Percentiles rank a stretch among this genome's conserved stretches.
These are phyloP conservation scores for Mortierella sp. DNA, from an alignment of 371 early-diverging fungal genomes.

Conservation along the genomic window DNA sequence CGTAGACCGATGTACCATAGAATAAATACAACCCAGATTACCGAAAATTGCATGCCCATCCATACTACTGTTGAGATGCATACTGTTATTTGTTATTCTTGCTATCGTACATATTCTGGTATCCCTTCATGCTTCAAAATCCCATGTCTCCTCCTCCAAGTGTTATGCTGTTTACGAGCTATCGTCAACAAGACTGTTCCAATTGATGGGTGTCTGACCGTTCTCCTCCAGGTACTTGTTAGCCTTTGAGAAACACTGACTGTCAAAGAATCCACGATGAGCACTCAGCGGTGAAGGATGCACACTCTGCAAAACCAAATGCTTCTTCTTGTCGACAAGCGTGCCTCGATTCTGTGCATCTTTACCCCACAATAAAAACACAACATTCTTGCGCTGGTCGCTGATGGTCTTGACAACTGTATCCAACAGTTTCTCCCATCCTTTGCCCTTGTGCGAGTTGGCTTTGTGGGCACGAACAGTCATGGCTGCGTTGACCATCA, in stretches of 20 bases:
- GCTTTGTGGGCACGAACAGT: constrained; percentile 92
- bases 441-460: constrained; percentile 89
- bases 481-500: constrained; percentile 95
- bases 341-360: constrained; percentile 87
- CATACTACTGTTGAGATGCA: not conserved
- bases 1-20: not conserved
- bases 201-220: constrained; percentile 79
- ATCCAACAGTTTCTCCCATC: constrained; percentile 95
- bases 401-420: constrained; percentile 85
- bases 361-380: constrained; percentile 99
- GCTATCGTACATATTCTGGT: constrained; percentile 15
- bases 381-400: constrained; percentile 74
- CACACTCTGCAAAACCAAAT: constrained; percentile 89
- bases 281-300: constrained; percentile 98
- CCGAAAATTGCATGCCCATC: not conserved
- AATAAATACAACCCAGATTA: not conserved
- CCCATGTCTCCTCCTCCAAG: not conserved
- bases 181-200: constrained; percentile 71
- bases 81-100: not conserved
- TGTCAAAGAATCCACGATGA: constrained; percentile 90
- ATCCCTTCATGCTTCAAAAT: not conserved
- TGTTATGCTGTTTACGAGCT: constrained; percentile 8
- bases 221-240: constrained; percentile 89
- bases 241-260: constrained; percentile 93
- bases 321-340: constrained; percentile 75